Percentiles rank a stretch among this genome's conserved stretches.
Conservation (phyloP, 495 filamentous ascomycete genomes). For the Xeromyces bisporus region DNA sequence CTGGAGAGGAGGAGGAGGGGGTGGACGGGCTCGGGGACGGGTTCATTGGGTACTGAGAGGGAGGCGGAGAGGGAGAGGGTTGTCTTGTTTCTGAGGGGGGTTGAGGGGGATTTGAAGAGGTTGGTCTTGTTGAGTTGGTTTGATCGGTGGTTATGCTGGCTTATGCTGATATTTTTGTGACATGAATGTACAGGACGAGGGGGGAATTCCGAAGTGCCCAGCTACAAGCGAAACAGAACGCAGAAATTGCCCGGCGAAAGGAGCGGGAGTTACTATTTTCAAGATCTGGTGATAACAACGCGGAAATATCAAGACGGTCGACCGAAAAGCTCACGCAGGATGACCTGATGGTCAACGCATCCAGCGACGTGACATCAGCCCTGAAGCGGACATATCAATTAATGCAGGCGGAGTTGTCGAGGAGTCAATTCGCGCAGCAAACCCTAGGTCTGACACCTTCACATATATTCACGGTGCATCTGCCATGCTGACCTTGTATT, state of each 20-base stretch:
- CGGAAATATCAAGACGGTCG: constrained; percentile 15
- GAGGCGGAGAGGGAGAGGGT: constrained; percentile 42
- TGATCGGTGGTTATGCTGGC: background rate
- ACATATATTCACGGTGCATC: background rate
- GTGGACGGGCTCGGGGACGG: too few species aligned
- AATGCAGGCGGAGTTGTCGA: constrained; percentile 64
- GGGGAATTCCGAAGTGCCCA: constrained; percentile 71
- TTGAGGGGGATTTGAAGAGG: constrained; percentile 53
- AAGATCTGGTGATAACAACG: constrained; percentile 21
- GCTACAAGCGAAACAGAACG: constrained; percentile 59
- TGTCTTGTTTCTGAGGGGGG: constrained; percentile 41
- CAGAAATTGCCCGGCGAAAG: constrained; percentile 51
- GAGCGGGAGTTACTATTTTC: constrained; percentile 66
- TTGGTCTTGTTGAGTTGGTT: constrained; percentile 16
- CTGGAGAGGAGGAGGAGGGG: constrained; percentile 24
- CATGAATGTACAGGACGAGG: constrained; percentile 50
- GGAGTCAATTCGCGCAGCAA: constrained; percentile 74
- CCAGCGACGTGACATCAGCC: constrained; percentile 67
- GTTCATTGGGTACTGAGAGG: constrained; percentile 30
- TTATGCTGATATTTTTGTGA: constrained; percentile 4
- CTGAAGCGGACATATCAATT: constrained; percentile 71
- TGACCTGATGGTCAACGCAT: constrained; percentile 52
- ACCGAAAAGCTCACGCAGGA: constrained; percentile 42
- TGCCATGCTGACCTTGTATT: background rate
- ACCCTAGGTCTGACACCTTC: constrained; percentile 41